phyloP scores from a whole-genome alignment of 768 basidiomycete species.

The Sistotremastrum suecicum region DNA sequence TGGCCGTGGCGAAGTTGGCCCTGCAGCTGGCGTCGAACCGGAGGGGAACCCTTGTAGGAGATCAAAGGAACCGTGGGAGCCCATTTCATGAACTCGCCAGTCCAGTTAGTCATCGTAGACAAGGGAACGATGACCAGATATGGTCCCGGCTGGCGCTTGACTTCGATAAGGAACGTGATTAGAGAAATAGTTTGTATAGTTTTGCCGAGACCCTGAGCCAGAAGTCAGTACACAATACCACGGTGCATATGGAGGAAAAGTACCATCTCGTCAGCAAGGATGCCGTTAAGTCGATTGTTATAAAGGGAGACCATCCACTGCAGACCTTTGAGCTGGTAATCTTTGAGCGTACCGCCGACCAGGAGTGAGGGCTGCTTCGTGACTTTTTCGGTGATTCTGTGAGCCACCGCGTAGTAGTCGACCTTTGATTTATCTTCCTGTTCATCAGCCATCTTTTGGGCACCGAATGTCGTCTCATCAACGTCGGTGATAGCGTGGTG shows the following conservation, averaged over 20 bases:
- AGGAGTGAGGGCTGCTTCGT: conserved; percentile 59
- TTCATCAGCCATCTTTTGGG: conserved; percentile 49
- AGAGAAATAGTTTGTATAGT: conserved; percentile 92
- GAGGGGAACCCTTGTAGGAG: conserved; percentile 86
- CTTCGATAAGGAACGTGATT: conserved; percentile 88
- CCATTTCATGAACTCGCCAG: conserved; percentile 95
- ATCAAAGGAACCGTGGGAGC: conserved; percentile 69
- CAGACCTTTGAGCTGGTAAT: conserved; percentile 87
- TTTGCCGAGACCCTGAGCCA: conserved; percentile 78
- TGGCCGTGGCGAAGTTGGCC: conserved; percentile 61
- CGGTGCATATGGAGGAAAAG: conserved; percentile 8
- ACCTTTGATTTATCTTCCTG: conserved; percentile 57
- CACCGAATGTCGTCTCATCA: conserved; percentile 85
- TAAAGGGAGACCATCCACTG: conserved; percentile 99
- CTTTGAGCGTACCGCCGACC: conserved; percentile 81
- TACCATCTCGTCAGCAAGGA: conserved; percentile 91
- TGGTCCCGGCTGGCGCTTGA: conserved; percentile 81
- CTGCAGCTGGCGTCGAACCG: conserved; percentile 66
- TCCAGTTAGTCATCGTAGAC: conserved; percentile 96
- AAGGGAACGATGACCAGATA: conserved; percentile 93
- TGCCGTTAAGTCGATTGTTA: conserved; percentile 91
- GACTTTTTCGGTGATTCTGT: conserved; percentile 80
- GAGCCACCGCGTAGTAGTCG: conserved; percentile 95
- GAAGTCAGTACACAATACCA: neutral
- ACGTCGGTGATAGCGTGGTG: conserved; percentile 51